Base-by-base conservation (phyloP, 768 basidiomycete genomes). In the Suillus americanus region DNA sequence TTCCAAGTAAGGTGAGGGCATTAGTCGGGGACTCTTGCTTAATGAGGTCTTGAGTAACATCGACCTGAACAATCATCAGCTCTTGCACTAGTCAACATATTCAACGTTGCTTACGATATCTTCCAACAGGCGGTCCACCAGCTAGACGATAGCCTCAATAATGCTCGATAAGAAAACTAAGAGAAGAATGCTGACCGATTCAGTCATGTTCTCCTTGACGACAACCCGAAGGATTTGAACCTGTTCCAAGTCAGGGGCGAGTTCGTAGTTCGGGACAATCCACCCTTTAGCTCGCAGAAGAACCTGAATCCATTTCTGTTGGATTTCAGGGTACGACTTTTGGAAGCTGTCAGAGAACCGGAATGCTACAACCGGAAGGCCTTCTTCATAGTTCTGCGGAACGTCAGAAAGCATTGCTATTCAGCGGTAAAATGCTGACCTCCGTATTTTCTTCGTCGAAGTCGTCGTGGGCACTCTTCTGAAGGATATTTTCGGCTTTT, bases 161-260 rank as follows among this genome's bases (percentile, higher is more conserved):
- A 57, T 40, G 13, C 33, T 43, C 41, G 73, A 71, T 20, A 73
- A 69, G 55, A 67, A 74, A 62, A 14, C 53, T 56, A 40, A 63
- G 61, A 46, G 64, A 69, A 23, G 72, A 71, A 13, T 74, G 62
- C 79, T 75, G 64, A 83, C 82, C 55, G 81, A 79, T 62, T 86
- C 84, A 14, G 82, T 79, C 67, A 83, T 75, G 55, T 78, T 84
- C 76, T 88, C 87, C 64, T 83, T 78, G 23, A 88, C 80, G 45
- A 88, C 87, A 25, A 87, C 87, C 62, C 88, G 84, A 60, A 89
- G 78, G 64, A 88, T 88, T 74, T 89, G 82, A 61, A 82, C 72
- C 9, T 77, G 72, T 64, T 86, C 75, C 64, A 83, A 73, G 67
- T 78, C 73, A 18, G 87, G 87, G 1, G 87, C 80, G 45, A 87